phyloP scores from a whole-genome alignment of 1,284 basidiomycete species.

The Megacollybia platyphylla region DNA sequence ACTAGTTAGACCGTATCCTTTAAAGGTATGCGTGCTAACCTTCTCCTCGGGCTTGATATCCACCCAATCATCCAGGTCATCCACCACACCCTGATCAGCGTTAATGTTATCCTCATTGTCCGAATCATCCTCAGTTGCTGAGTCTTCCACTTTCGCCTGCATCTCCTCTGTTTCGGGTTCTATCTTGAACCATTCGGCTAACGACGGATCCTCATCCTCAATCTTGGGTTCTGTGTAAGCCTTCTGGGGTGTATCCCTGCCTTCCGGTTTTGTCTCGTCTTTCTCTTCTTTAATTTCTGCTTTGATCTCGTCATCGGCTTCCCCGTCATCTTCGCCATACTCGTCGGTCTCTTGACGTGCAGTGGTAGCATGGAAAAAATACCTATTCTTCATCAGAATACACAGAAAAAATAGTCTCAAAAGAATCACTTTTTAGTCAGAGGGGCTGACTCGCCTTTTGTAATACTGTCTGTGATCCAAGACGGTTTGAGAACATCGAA shows the following conservation, averaged over 20 bases:
- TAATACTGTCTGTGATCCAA: constrained; percentile 76
- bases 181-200: constrained; percentile 54
- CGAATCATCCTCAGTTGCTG: constrained; percentile 59
- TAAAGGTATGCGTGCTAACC: constrained; percentile 1
- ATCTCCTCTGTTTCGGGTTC: not conserved
- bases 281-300: constrained; percentile 8
- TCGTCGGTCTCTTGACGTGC: constrained; percentile 25
- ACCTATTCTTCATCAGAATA: constrained; percentile 23
- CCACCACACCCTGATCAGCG: constrained; percentile 19
- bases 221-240: constrained; percentile 12
- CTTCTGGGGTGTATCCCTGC: constrained; percentile 8
- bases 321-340: constrained; percentile 19
- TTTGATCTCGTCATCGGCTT: constrained; percentile 17
- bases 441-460: constrained; percentile 38
- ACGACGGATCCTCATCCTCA: constrained; percentile 24
- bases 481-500: constrained; percentile 65
- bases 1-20: not conserved
- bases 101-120: constrained; percentile 43
- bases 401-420: not conserved
- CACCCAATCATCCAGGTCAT: constrained; percentile 34
- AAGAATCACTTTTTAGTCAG: constrained; percentile 50
- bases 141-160: constrained; percentile 23
- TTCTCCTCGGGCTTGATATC: constrained; percentile 14
- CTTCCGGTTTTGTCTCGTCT: constrained; percentile 7
- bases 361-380: constrained; percentile 62